Conservation (phyloP, 805 yeast species). For the Starmerella powellii region DNA sequence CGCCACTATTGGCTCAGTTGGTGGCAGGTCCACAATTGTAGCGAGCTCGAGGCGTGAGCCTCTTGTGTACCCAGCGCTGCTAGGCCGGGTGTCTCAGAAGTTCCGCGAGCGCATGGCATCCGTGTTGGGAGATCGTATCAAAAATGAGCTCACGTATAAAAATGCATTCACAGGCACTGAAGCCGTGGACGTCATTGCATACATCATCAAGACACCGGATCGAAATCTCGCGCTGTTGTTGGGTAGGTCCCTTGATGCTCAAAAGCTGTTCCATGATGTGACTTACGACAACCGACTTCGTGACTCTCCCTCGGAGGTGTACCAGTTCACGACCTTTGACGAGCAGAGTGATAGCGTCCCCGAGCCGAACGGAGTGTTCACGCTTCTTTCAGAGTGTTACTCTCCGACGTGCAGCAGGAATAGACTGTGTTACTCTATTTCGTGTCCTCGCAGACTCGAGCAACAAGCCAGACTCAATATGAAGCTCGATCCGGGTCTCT, state of each 20-base stretch:
- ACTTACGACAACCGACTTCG: constrained; percentile 87
- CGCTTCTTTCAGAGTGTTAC: constrained; percentile 84
- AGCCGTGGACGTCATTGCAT: constrained; percentile 83
- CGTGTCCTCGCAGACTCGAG: constrained; percentile 90
- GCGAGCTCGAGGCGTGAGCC: constrained; percentile 46
- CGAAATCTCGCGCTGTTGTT: constrained; percentile 76
- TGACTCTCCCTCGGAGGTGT: constrained; percentile 77
- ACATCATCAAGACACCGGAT: constrained; percentile 79
- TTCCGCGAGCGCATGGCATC: constrained; percentile 50
- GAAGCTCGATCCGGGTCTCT: constrained; percentile 76
- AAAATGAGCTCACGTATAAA: constrained; percentile 82
- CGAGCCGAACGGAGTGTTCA: constrained; percentile 78
- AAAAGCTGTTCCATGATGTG: constrained; percentile 86
- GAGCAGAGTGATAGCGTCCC: constrained; percentile 17
- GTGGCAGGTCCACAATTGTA: constrained; percentile 33
- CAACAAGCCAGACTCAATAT: constrained; percentile 87
- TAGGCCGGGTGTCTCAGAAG: constrained; percentile 70
- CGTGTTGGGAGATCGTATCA: constrained; percentile 62
- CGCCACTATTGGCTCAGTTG: constrained; percentile 20
- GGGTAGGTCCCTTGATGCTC: constrained; percentile 90
- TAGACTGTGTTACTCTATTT: constrained; percentile 79
- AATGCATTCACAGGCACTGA: constrained; percentile 89
- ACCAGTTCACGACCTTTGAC: constrained; percentile 43
- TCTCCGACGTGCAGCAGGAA: constrained; percentile 93
- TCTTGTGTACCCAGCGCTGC: constrained; percentile 74